Conservation (phyloP, 805 yeast species). For the Komagataella ulmi region DNA sequence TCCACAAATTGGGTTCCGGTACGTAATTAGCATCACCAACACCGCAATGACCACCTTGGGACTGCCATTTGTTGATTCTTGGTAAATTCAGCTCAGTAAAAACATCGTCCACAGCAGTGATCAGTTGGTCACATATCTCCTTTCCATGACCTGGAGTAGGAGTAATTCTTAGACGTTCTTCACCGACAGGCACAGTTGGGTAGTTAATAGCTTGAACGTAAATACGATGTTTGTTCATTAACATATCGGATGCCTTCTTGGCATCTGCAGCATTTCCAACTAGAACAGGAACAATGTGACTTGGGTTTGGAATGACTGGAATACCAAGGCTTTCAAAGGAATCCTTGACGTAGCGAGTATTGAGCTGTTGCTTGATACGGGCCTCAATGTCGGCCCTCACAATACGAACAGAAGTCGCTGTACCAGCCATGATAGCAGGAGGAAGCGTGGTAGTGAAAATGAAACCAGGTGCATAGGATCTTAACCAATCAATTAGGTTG, state of each 20-base stretch:
- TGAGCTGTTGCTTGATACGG: conserved; percentile 73
- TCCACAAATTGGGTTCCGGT: conserved; percentile 67
- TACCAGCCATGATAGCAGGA: conserved; percentile 96
- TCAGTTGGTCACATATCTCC: conserved; percentile 61
- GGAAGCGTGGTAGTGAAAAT: conserved; percentile 95
- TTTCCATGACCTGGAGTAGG: conserved; percentile 95
- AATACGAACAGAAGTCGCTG: conserved; percentile 73
- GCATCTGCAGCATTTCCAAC: conserved; percentile 93
- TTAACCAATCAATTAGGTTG: conserved; percentile 81
- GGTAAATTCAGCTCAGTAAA: conserved; percentile 64
- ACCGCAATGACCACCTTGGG: conserved; percentile 80
- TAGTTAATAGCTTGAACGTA: conserved; percentile 97
- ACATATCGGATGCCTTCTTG: conserved; percentile 78
- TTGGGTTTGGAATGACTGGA: conserved; percentile 95
- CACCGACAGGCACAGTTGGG: conserved; percentile 95
- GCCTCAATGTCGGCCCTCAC: conserved; percentile 68
- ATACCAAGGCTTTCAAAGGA: conserved; percentile 59
- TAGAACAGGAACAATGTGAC: conserved; percentile 91
- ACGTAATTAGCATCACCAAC: conserved; percentile 48
- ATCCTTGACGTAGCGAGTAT: conserved; percentile 75
- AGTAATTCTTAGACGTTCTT: conserved; percentile 94
- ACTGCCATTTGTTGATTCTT: conserved; percentile 67
- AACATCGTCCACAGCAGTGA: conserved; percentile 69
- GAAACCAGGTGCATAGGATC: conserved; percentile 95
- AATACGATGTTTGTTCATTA: conserved; percentile 72